Evolutionary conservation across 2,329 filamentous ascomycete species (phyloP).

Genomic region (Ilyonectria mors-panacis): DNA sequence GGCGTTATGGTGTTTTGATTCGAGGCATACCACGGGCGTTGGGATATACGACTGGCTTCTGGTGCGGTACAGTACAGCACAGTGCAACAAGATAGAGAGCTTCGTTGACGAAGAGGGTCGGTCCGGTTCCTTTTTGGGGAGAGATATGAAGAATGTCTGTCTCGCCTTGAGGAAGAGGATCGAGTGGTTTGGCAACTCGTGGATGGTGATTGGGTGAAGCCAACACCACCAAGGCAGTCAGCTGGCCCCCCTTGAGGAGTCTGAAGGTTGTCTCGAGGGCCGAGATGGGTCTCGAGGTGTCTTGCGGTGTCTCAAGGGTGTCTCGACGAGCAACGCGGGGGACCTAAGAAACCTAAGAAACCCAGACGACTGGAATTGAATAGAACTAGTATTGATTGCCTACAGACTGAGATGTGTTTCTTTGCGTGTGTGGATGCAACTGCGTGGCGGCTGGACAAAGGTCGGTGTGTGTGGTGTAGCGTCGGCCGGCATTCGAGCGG

Average conservation of each 20-base stretch:
- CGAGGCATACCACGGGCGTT: constrained; percentile 35
- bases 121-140: constrained; percentile 3
- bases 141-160: background rate
- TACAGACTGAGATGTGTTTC: background rate
- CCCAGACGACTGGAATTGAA: background rate
- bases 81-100: constrained; percentile 23
- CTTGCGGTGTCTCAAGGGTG: background rate
- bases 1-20: constrained; percentile 36
- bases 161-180: background rate
- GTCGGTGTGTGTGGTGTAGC: too few species aligned
- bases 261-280: constrained; percentile 8
- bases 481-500: too few species aligned
- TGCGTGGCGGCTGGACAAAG: background rate
- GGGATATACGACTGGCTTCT: constrained; percentile 31
- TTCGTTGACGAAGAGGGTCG: constrained; percentile 5
- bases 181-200: constrained; percentile 4
- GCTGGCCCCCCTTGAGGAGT: constrained; percentile 19
- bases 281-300: background rate
- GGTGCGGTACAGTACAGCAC: constrained; percentile 22
- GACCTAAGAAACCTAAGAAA: background rate
- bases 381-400: constrained; percentile 1
- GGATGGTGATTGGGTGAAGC: constrained; percentile 7
- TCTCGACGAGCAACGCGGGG: background rate
- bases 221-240: constrained; percentile 22
- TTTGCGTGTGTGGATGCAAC: background rate